Evolutionary conservation across 805 yeast species (phyloP), one percentile per base, ranked within the genome.

Genomic region (Wickerhamomyces queroliae): DNA sequence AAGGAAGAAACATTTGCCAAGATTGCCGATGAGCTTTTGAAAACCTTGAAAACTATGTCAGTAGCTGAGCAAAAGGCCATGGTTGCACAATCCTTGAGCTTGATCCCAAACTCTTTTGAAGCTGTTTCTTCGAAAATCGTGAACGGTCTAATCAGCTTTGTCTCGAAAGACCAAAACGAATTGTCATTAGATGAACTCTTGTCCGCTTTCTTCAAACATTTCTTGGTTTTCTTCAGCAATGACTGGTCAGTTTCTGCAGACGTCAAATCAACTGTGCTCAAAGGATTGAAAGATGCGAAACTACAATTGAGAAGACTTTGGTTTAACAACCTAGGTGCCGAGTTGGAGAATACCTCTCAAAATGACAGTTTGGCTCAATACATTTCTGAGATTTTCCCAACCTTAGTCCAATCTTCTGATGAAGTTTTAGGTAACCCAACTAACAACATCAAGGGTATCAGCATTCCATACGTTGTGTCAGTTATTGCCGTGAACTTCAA

Each of bases 91-190:
- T 58, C 75, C 3, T 55, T 88, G 11, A 38, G 55, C 1, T 41
- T 49, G n/a, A 38, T 66, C 13, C 63, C 67, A 6, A 37, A 48
- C 3, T 42, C 55, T 4, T 45, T 37, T 21, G 45, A 48, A 11
- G 45, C 58, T 3, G 53, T 62, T 5, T 66, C 76, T 2, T 45
- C 53, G 1, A 64, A 61, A 25, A 59, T 82, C 4, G 56, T 74
- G 2, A 52, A 61, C 1, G 67, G 62, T 0, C 53, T 87, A 26
- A 46, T 70, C 2, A 68, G 82, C 2, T 61, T 79, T n/a, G 65
- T 83, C 4, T 38, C 74, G 0, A 89, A 85, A 49, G 98, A 91
- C 51, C 75, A 78, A 34, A 86, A 88, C 49, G 98, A 91, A 53
- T 15, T 46, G 1, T 76, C 85, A 0, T 64, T 89, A 29, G 42